Percentiles rank a stretch among this genome's conserved stretches.
phyloP scores from a whole-genome alignment of 495 filamentous ascomycete genomes.

The Parachaetomium inaequale region DNA sequence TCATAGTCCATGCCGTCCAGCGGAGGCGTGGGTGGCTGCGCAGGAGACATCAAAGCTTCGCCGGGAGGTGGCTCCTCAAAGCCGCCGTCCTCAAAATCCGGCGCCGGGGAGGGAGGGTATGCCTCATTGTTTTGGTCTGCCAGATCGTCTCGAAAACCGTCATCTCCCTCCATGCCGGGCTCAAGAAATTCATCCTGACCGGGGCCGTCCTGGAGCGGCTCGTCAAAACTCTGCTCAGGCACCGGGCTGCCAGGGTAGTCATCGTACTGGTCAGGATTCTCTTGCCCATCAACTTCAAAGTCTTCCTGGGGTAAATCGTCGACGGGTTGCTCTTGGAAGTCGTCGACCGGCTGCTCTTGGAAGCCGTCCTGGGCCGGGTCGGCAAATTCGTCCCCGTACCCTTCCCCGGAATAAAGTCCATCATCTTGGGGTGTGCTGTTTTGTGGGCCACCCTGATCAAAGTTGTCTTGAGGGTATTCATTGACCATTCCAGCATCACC shows the following conservation, averaged over 20 bases:
- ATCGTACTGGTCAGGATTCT: background rate
- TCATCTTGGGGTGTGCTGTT: background rate
- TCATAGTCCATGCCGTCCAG: constrained; percentile 1
- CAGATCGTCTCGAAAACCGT: background rate
- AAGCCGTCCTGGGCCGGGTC: too few relatives aligned
- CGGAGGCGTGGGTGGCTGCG: background rate
- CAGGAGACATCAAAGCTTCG: constrained; percentile 12
- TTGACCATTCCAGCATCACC: background rate
- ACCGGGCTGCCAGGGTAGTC: background rate
- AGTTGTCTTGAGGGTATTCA: background rate
- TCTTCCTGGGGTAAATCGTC: background rate
- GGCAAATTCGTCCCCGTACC: background rate
- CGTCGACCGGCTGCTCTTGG: too few relatives aligned
- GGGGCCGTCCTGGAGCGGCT: background rate
- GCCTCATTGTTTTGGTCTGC: background rate
- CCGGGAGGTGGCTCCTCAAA: background rate
- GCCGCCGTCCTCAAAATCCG: background rate
- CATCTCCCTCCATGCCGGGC: background rate
- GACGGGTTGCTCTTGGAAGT: too few relatives aligned
- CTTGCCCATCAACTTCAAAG: background rate
- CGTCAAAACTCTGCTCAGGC: constrained; percentile 2
- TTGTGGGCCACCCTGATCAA: background rate
- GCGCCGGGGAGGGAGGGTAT: background rate
- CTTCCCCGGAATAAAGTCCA: background rate
- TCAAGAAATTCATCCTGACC: background rate